These are phyloP conservation scores for Eucalyptus pumila DNA, from an alignment of 345 rosid genomes.

Conservation along the genomic window DNA sequence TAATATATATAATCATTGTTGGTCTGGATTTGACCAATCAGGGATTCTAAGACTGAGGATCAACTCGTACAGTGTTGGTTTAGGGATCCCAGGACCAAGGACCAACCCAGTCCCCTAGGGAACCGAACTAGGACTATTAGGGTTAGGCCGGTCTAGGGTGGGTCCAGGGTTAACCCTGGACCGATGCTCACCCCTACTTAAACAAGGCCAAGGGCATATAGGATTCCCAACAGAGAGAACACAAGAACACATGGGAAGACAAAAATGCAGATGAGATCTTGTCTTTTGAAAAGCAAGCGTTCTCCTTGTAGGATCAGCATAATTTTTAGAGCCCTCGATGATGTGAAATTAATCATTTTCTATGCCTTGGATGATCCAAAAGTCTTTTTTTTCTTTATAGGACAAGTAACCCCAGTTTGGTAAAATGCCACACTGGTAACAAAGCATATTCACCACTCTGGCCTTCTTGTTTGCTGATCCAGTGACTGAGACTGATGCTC, in stretches of 20 bases:
- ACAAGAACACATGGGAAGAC: background rate
- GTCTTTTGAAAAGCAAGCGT: background rate
- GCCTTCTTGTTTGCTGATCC: background rate
- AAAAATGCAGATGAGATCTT: background rate
- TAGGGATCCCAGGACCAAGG: accelerated
- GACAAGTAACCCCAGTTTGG: background rate
- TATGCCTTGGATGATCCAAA: background rate
- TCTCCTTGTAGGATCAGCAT: background rate
- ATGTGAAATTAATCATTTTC: background rate
- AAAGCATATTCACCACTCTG: background rate
- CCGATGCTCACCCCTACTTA: background rate
- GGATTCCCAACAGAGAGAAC: background rate
- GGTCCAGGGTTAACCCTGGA: background rate
- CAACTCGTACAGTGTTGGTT: too few species aligned
- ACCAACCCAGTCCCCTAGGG: background rate
- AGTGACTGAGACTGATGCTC: background rate
- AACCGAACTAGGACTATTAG: accelerated
- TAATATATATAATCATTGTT: too few species aligned
- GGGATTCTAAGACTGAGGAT: accelerated
- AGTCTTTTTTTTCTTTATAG: background rate
- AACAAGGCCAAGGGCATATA: background rate
- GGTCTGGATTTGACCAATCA: too few species aligned
- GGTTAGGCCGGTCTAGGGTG: accelerated
- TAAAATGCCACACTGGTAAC: background rate
- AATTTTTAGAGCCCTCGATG: background rate